phyloP scores from a whole-genome alignment of 164 flowering plant species.

The Nelumbo lutea region DNA sequence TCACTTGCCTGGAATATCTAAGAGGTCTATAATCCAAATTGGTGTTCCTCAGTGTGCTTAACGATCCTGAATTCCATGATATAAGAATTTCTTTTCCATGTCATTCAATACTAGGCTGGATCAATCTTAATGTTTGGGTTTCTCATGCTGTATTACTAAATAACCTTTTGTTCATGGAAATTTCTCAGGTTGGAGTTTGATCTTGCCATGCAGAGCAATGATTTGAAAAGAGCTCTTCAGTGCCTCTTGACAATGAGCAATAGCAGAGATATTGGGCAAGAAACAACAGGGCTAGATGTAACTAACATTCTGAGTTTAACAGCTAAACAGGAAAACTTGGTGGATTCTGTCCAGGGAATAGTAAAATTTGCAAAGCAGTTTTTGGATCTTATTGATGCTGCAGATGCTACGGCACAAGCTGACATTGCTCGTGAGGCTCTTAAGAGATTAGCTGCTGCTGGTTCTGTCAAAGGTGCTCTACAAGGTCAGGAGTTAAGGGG shows the following conservation, averaged over 20 bases:
- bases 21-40: constrained; percentile 45
- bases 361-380: constrained; percentile 88
- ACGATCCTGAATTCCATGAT: background rate
- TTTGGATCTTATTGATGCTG: constrained; percentile 95
- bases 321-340: constrained; percentile 62
- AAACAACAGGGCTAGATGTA: constrained; percentile 57
- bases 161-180: background rate
- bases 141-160: background rate
- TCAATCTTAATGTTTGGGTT: background rate
- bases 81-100: background rate
- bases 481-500: constrained; percentile 81
- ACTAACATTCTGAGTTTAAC: constrained; percentile 76
- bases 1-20: constrained; percentile 98
- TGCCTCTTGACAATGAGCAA: constrained; percentile 96
- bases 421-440: constrained; percentile 98
- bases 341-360: constrained; percentile 92
- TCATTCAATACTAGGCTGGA: background rate
- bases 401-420: constrained; percentile 95
- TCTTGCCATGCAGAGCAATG: constrained; percentile 94
- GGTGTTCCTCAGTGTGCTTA: background rate
- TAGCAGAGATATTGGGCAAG: constrained; percentile 90
- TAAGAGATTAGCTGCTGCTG: constrained; percentile 89
- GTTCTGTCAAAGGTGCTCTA: constrained; percentile 91
- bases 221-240: constrained; percentile 91
- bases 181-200: constrained; percentile 85